Percentiles rank a stretch among this genome's conserved stretches.
These are phyloP conservation scores for Cryptosporidium parvum DNA, from an alignment of 169 alveolate genomes.

Conservation along the genomic window DNA sequence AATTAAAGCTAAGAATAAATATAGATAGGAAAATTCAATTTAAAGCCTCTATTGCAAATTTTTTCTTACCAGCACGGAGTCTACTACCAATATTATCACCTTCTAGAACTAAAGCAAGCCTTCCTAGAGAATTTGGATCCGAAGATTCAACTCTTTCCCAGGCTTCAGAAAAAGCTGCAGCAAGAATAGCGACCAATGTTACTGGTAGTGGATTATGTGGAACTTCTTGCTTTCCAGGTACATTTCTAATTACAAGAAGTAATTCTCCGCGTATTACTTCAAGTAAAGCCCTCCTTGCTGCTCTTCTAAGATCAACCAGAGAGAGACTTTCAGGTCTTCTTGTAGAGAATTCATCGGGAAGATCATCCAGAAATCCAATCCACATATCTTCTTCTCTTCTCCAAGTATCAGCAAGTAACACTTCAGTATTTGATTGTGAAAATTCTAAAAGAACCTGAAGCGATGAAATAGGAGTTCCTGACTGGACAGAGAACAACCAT, in stretches of 20 bases:
- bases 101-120: conserved; percentile 86
- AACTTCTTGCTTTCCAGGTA: conserved; percentile 90
- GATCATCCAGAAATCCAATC: conserved; percentile 83
- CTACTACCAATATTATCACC: conserved; percentile 89
- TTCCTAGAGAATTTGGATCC: conserved; percentile 86
- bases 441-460: conserved; percentile 90
- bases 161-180: conserved; percentile 89
- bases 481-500: conserved; percentile 91
- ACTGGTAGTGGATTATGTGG: conserved; percentile 85
- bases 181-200: conserved; percentile 87
- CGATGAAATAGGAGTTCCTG: conserved; percentile 91
- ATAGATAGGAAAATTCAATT: conserved; percentile 72
- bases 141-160: conserved; percentile 88
- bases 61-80: conserved; percentile 88
- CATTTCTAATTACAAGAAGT: conserved; percentile 85
- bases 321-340: conserved; percentile 81
- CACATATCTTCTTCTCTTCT: conserved; percentile 85
- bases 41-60: conserved; percentile 87
- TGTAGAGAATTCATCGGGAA: conserved; percentile 88
- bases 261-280: conserved; percentile 85
- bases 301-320: conserved; percentile 68
- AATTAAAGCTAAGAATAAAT: neutral
- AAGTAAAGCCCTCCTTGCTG: conserved; percentile 84
- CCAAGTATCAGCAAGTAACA: conserved; percentile 89
- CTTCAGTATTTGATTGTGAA: conserved; percentile 86